phyloP scores from a whole-genome alignment of 352 stramenopile genomes.

The Phytophthora multivora region DNA sequence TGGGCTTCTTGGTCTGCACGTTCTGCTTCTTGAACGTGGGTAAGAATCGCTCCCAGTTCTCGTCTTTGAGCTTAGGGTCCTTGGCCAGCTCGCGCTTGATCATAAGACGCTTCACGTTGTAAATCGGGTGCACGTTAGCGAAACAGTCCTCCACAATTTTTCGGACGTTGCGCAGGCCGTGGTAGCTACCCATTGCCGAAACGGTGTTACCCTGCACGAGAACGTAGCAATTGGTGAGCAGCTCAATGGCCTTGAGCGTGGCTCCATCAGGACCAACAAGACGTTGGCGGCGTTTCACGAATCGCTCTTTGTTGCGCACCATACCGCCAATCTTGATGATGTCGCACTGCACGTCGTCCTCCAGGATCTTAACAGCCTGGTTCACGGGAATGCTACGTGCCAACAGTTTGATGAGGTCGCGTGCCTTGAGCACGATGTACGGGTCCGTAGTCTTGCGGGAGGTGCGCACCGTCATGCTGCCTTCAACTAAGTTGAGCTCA shows the following conservation, averaged over 20 bases:
- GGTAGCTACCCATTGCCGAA: constrained; percentile 85
- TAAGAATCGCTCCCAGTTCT: constrained; percentile 99
- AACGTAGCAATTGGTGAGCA: constrained; percentile 99
- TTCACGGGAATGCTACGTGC: constrained; percentile 97
- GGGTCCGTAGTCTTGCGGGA: constrained; percentile 96
- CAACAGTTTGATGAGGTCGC: constrained; percentile 99
- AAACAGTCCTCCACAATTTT: constrained; percentile 99
- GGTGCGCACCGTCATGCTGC: constrained; percentile 91
- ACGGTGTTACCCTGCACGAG: constrained; percentile 99
- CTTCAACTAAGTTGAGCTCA: constrained; percentile 99
- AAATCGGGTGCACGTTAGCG: constrained; percentile 99
- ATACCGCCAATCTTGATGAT: constrained; percentile 99
- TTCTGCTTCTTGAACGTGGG: constrained; percentile 99
- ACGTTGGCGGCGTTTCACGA: constrained; percentile 98
- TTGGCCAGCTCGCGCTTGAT: constrained; percentile 99
- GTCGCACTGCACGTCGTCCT: constrained; percentile 98
- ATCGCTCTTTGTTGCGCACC: constrained; percentile 99
- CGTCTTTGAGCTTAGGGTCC: constrained; percentile 95
- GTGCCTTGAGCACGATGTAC: constrained; percentile 98
- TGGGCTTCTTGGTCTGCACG: constrained; percentile 95
- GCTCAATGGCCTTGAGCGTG: constrained; percentile 97
- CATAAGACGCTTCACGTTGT: constrained; percentile 99
- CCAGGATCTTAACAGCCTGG: constrained; percentile 95
- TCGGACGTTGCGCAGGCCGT: constrained; percentile 94
- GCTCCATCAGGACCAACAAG: constrained; percentile 98